Base-by-base conservation (phyloP, 2,329 filamentous ascomycete species). In the Venturia aucupariae region DNA sequence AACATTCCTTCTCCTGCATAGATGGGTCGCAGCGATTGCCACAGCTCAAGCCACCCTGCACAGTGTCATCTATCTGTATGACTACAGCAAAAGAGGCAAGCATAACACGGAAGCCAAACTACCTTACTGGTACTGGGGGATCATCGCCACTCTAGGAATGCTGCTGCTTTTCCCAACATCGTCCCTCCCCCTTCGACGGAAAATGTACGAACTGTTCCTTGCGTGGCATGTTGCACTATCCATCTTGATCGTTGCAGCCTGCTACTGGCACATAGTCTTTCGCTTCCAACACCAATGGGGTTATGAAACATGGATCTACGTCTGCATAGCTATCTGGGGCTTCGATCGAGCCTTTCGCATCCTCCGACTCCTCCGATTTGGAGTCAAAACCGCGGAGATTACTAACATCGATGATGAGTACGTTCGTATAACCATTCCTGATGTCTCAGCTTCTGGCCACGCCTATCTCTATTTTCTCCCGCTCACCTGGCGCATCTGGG, bases 401-500 rank as follows among this genome's bases (percentile, higher is more conserved):
- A 75, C 72, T 0, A 70, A 73, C 3, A 65, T 65, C 46, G 64
- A 65, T 42, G 64, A 65, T 15, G 61, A 64, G 17, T 65, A 75
- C 42, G 66, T 80, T 15, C 74, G 77, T 6, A 68, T 81, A 17
- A 76, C 80, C 62, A 67, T 81, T 24, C 68, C 69, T 2, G 76
- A 74, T 3, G 66, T 78, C 11, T 67, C 71, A 48, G 78, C 73
- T 71, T 67, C 65, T 5, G 69, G 73, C 1, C 75, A 80, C 61
- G 77, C 72, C 0, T 82, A 80, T 65, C 69, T 77, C 0, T 81
- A 81, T 68, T 81, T 83, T 67, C 80, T 80, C 0, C 76, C 76
- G 0, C 67, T 81, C 4, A 74, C 64, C 5, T 65, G 64, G 64
- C 62, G 64, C 6, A 27, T 65, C 19, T 83, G 80, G 80, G 80